Percentiles rank a stretch among this genome's conserved stretches.
These are phyloP conservation scores for Apiotrichum domesticum DNA, from an alignment of 1,284 basidiomycete genomes.

Conservation along the genomic window DNA sequence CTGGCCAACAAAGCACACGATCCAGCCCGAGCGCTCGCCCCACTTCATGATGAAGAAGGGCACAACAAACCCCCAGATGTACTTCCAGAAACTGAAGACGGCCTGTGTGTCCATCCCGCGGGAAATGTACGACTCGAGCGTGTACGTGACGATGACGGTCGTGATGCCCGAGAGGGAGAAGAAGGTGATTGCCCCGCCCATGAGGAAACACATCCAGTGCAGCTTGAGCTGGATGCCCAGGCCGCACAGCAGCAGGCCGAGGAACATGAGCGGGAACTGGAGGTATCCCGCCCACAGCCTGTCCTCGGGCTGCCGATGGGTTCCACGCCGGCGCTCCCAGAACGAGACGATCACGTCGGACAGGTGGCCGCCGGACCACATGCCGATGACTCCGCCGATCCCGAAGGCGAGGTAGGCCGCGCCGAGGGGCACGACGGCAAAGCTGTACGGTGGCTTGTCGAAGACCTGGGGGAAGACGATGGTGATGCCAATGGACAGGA, in stretches of 20 bases:
- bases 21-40: slow-evolving; percentile 27
- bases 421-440: slow-evolving; percentile 33
- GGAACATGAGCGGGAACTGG: slow-evolving; percentile 26
- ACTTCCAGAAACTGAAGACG: slow-evolving; percentile 45
- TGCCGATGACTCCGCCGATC: slow-evolving; percentile 39
- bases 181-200: slow-evolving; percentile 38
- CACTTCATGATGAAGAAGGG: slow-evolving; percentile 41
- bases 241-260: slow-evolving; percentile 36
- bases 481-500: slow-evolving; percentile 38
- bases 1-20: slow-evolving; percentile 29
- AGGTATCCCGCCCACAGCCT: slow-evolving; percentile 35
- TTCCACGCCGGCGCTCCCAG: slow-evolving; percentile 26
- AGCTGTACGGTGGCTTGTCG: slow-evolving; percentile 36
- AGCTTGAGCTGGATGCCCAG: slow-evolving; percentile 28
- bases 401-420: slow-evolving; percentile 38
- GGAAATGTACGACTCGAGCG: slow-evolving; percentile 39
- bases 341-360: slow-evolving; percentile 34
- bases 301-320: slow-evolving; percentile 39
- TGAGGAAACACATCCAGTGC: slow-evolving; percentile 40
- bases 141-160: slow-evolving; percentile 32
- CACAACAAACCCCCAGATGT: slow-evolving; percentile 41
- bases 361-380: slow-evolving; percentile 37
- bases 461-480: slow-evolving; percentile 38
- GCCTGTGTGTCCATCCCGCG: slow-evolving; percentile 39
- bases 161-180: slow-evolving; percentile 33